Conservation (phyloP, 176 grass and related monocot genomes). For the Cenchrus fungigraminus region DNA sequence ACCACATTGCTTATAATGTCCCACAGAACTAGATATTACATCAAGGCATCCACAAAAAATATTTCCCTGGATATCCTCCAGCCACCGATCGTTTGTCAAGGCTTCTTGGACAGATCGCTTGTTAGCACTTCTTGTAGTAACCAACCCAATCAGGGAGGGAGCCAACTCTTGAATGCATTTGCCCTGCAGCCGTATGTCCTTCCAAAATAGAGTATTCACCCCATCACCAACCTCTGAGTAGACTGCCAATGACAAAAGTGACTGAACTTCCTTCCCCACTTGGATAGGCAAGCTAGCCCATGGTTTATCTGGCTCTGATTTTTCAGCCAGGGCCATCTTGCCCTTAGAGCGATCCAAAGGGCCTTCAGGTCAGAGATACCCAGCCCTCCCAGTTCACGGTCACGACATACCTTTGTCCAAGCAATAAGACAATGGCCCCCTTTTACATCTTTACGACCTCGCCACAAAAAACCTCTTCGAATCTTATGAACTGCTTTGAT, state of each 20-base stretch:
- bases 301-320: too few relatives aligned
- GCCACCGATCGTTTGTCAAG: background rate
- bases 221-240: background rate
- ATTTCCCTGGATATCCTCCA: background rate
- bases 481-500: too few relatives aligned
- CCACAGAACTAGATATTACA: background rate
- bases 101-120: background rate
- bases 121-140: background rate
- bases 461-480: too few relatives aligned
- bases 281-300: too few relatives aligned
- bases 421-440: too few relatives aligned
- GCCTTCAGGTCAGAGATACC: too few relatives aligned
- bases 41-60: background rate
- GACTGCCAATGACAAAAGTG: background rate
- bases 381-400: too few relatives aligned
- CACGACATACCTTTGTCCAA: too few relatives aligned
- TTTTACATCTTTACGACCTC: too few relatives aligned
- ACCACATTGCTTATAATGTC: background rate
- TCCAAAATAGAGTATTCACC: background rate
- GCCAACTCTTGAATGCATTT: background rate
- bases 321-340: too few relatives aligned
- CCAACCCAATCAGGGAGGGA: rapidly evolving
- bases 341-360: too few relatives aligned
- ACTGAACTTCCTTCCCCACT: too few relatives aligned
- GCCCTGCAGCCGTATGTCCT: background rate